Conservation (phyloP, 139 green algal species). For the Dunaliella primolecta region DNA sequence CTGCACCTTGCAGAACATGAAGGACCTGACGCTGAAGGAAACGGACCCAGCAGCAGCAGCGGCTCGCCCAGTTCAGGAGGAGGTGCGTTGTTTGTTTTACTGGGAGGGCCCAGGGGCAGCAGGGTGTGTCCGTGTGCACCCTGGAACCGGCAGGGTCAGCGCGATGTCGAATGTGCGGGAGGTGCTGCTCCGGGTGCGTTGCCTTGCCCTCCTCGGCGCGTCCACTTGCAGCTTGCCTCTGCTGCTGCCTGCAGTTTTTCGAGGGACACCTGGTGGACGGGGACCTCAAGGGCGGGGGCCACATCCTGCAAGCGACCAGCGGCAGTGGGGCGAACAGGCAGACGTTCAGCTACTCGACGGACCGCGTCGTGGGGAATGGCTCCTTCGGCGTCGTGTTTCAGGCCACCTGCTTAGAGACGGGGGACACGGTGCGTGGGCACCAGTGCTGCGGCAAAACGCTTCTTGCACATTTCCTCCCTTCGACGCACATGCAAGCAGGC, state of each 20-base stretch:
- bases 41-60: conserved; percentile 21
- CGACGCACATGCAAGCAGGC: not conserved
- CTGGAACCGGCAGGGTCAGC: not conserved
- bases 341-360: conserved; percentile 83
- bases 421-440: conserved; percentile 70
- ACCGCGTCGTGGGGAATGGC: conserved; percentile 94
- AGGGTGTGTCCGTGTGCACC: conserved; percentile 1
- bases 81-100: conserved; percentile 48
- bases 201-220: not conserved
- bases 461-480: too few species aligned
- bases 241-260: conserved; percentile 49
- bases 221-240: not conserved
- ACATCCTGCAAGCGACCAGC: conserved; percentile 40
- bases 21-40: conserved; percentile 53
- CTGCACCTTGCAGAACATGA: conserved; percentile 44
- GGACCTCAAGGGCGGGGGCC: conserved; percentile 46
- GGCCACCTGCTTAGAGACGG: conserved; percentile 90
- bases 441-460: not conserved
- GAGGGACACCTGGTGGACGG: conserved; percentile 67
- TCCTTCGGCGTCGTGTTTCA: conserved; percentile 98
- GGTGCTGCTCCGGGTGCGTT: not conserved
- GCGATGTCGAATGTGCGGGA: not conserved
- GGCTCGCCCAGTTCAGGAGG: conserved; percentile 27
- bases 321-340: conserved; percentile 44
- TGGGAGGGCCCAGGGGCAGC: not conserved